These are phyloP conservation scores for Mycena metata DNA, from an alignment of 768 basidiomycete genomes.

Conservation along the genomic window DNA sequence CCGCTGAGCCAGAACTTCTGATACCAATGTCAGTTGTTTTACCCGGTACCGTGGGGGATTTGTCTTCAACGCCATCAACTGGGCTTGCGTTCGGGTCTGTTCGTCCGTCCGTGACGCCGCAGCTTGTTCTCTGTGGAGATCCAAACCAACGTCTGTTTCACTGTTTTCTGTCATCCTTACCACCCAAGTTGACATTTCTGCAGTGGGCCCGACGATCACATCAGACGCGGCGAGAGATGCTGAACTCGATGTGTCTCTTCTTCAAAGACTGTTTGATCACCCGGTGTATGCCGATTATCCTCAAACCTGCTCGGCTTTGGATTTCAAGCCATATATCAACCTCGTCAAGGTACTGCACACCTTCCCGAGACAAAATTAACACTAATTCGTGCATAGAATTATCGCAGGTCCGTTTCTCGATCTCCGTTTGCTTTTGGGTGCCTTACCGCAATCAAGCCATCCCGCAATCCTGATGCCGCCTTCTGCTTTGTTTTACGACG, in stretches of 20 bases:
- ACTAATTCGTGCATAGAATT: conserved; percentile 25
- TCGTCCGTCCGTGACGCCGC: conserved; percentile 49
- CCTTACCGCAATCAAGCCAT: conserved; percentile 48
- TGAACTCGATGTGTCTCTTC: conserved; percentile 63
- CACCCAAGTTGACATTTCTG: conserved; percentile 15
- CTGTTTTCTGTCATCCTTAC: conserved; percentile 19
- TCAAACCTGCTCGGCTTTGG: conserved; percentile 4
- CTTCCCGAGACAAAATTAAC: background rate
- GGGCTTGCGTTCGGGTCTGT: conserved; percentile 34
- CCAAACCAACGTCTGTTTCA: conserved; percentile 59
- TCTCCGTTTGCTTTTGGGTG: background rate
- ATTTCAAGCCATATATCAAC: conserved; percentile 54
- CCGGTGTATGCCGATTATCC: conserved; percentile 52
- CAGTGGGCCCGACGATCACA: conserved; percentile 64
- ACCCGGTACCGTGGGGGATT: conserved; percentile 40
- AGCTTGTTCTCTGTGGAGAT: conserved; percentile 66
- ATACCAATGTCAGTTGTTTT: conserved; percentile 65
- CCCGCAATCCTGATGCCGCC: conserved; percentile 68
- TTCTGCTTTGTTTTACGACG: conserved; percentile 66
- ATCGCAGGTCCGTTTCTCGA: conserved; percentile 29
- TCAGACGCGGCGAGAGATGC: conserved; percentile 58
- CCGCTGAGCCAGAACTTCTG: conserved; percentile 64
- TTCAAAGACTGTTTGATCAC: conserved; percentile 62
- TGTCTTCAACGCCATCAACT: conserved; percentile 18
- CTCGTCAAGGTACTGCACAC: conserved; percentile 57